Evolutionary conservation across 768 basidiomycete genomes (phyloP).

Genomic region (Cytidiella melzeri): DNA sequence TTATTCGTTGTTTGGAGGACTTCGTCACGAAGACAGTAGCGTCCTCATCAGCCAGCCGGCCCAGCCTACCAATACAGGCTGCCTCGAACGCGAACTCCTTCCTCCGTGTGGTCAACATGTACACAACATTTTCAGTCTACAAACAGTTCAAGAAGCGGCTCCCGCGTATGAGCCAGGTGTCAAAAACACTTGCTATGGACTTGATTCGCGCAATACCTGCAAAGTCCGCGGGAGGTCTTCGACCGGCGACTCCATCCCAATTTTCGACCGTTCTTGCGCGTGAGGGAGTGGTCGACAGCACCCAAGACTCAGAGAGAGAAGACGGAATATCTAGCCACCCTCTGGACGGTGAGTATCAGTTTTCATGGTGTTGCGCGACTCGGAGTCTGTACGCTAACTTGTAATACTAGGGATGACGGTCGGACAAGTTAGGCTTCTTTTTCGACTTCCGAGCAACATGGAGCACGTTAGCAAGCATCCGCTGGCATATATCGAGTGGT

Average conservation of each 20-base stretch:
- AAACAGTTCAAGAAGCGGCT: slow-evolving; percentile 8
- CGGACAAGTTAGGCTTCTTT: slow-evolving; percentile 3
- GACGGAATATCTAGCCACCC: too few species aligned
- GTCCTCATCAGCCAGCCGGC: too few species aligned
- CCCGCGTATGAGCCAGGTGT: slow-evolving; percentile 6
- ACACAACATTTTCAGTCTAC: background rate
- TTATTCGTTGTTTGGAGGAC: background rate
- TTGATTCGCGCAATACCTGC: slow-evolving; percentile 1
- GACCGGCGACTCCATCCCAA: background rate
- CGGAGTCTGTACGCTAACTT: too few species aligned
- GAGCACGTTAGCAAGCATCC: too few species aligned
- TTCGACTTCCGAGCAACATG: background rate
- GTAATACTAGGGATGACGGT: slow-evolving; percentile 4
- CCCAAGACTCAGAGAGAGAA: too few species aligned
- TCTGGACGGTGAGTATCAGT: too few species aligned
- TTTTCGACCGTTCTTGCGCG: slow-evolving; percentile 8
- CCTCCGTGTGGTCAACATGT: background rate
- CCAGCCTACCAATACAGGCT: background rate
- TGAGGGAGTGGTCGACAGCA: background rate
- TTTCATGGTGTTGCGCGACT: too few species aligned
- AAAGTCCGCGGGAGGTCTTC: background rate
- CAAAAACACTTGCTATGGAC: background rate
- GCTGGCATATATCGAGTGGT: slow-evolving; percentile 25
- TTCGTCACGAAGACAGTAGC: too few species aligned
- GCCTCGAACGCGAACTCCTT: background rate